A percentile compares a stretch with the other conserved stretches of the same genome.
These are phyloP conservation scores for Hypocreales sp. DNA, from an alignment of 2,329 filamentous ascomycete species.

Conservation along the genomic window DNA sequence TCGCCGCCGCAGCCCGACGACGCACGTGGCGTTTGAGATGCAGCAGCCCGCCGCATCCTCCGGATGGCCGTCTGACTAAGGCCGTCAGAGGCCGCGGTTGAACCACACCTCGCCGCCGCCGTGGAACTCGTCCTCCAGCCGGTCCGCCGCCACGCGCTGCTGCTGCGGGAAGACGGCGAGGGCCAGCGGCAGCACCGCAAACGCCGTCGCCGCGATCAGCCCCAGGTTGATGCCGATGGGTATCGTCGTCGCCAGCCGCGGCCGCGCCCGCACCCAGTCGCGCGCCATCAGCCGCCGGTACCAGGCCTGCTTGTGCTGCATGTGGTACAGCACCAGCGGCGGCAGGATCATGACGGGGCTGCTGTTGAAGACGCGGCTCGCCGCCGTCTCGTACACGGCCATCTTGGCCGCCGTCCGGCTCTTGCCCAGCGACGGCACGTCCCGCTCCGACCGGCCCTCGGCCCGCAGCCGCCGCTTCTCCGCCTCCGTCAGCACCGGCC, in stretches of 20 bases:
- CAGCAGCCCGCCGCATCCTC: too few species aligned
- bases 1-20: too few species aligned
- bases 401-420: slow-evolving; percentile 76
- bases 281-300: slow-evolving; percentile 34
- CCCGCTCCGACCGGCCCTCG: slow-evolving; percentile 46
- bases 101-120: slow-evolving; percentile 81
- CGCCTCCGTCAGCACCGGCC: slow-evolving; percentile 57
- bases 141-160: slow-evolving; percentile 61
- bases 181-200: slow-evolving; percentile 79
- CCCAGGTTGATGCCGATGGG: slow-evolving; percentile 74
- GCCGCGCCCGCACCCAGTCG: slow-evolving; percentile 65
- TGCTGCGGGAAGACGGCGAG: slow-evolving; percentile 86
- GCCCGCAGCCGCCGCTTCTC: slow-evolving; percentile 43
- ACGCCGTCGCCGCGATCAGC: slow-evolving; percentile 72
- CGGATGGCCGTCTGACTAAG: too few species aligned
- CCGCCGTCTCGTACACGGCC: slow-evolving; percentile 83
- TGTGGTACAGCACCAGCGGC: slow-evolving; percentile 65
- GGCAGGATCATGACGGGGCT: slow-evolving; percentile 96
- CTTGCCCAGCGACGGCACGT: slow-evolving; percentile 63
- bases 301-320: slow-evolving; percentile 43
- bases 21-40: too few species aligned
- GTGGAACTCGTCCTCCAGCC: slow-evolving; percentile 76
- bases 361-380: slow-evolving; percentile 82
- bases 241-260: slow-evolving; percentile 36
- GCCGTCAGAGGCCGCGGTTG: slow-evolving; percentile 80